These are phyloP conservation scores for Pleoardoris graminearum DNA, from an alignment of 2,329 filamentous ascomycete genomes.

Conservation along the genomic window DNA sequence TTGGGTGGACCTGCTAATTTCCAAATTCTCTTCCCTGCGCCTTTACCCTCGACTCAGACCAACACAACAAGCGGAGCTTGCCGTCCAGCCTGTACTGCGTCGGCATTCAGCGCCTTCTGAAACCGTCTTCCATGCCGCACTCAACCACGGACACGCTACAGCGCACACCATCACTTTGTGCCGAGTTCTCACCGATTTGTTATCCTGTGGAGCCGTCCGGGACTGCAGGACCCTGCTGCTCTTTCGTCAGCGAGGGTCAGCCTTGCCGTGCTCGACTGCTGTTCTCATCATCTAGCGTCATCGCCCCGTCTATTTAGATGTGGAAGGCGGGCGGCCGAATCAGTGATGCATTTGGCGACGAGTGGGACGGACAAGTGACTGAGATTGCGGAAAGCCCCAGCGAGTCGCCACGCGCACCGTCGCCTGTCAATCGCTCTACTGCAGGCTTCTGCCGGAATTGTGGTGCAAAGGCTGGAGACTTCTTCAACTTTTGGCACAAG, in stretches of 20 bases:
- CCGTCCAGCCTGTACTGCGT: no score
- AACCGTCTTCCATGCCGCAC: slow-evolving; percentile 3
- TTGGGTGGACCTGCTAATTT: slow-evolving; percentile 26
- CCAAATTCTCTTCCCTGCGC: slow-evolving; percentile 25
- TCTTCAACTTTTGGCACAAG: slow-evolving; percentile 44
- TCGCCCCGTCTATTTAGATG: not conserved
- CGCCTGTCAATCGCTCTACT: slow-evolving; percentile 13
- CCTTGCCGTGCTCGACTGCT: not conserved
- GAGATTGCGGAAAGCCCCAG: slow-evolving; percentile 18
- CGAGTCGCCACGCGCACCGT: slow-evolving; percentile 15
- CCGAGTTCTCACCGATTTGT: slow-evolving; percentile 6
- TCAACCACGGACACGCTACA: not conserved
- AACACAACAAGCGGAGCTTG: no score
- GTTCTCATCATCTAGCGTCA: slow-evolving; percentile 8
- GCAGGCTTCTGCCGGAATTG: slow-evolving; percentile 30
- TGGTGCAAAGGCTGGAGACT: slow-evolving; percentile 38
- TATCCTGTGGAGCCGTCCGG: no score
- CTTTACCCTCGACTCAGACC: not conserved
- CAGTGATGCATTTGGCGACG: not conserved
- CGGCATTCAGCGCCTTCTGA: no score
- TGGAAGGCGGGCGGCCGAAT: not conserved
- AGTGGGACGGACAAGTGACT: not conserved
- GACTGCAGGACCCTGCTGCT: not conserved
- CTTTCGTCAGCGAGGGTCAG: slow-evolving; percentile 3
- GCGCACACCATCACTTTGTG: not conserved